Percentiles rank a stretch among this genome's conserved stretches.
Conservation (phyloP, 176 grass and related monocot genomes). For the Dactylis glomerata region DNA sequence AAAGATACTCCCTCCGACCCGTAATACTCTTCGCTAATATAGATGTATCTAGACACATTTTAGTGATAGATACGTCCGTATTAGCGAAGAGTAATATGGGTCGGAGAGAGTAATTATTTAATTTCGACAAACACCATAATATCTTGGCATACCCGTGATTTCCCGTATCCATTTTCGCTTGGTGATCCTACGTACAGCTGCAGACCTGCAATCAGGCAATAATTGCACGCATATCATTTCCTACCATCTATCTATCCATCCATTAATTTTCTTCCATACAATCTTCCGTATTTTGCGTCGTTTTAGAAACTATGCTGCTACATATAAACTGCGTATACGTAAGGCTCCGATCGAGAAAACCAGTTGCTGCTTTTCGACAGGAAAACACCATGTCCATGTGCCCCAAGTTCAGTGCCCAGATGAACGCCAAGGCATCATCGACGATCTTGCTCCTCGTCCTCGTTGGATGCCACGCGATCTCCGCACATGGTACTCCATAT, state of each 20-base stretch:
- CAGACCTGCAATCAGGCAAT: background rate
- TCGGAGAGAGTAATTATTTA: too few species aligned
- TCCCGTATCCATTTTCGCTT: background rate
- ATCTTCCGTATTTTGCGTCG: background rate
- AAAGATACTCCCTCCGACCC: too few species aligned
- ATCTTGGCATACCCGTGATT: background rate
- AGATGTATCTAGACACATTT: too few species aligned
- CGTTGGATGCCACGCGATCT: background rate
- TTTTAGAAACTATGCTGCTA: background rate
- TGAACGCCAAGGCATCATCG: background rate
- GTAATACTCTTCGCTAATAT: too few species aligned
- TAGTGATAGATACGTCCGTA: too few species aligned
- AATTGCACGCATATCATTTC: background rate
- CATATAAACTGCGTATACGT: background rate
- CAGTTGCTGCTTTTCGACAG: background rate
- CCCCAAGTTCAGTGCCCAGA: background rate
- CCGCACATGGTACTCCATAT: background rate
- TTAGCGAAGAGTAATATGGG: too few species aligned
- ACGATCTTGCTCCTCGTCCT: background rate
- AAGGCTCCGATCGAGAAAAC: background rate
- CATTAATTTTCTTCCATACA: background rate
- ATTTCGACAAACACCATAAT: too few species aligned
- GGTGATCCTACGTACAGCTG: background rate
- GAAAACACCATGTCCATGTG: background rate
- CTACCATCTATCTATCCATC: background rate